These are phyloP conservation scores for Tetrahymena thermophila DNA, from an alignment of 73 alveolate genomes.

Conservation along the genomic window DNA sequence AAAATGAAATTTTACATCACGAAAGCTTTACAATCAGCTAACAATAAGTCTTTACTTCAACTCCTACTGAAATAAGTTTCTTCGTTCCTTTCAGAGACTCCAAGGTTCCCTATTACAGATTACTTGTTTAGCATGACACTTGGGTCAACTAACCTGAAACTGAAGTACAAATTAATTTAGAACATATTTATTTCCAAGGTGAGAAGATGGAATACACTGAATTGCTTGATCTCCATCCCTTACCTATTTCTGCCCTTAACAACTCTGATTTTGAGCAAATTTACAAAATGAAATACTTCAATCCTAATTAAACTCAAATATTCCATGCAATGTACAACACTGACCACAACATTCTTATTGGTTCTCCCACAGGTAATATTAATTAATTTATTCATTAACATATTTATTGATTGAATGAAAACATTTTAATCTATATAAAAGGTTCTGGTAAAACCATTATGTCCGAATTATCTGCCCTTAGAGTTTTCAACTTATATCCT, in stretches of 20 bases:
- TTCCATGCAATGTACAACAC: constrained; percentile 76
- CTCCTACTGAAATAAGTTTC: constrained; percentile 68
- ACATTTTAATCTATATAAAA: neutral
- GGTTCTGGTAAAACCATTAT: constrained; percentile 97
- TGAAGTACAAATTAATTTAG: neutral
- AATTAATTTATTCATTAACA: neutral
- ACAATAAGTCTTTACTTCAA: constrained; percentile 54
- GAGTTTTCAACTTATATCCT: constrained; percentile 82
- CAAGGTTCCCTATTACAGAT: constrained; percentile 60
- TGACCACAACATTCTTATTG: constrained; percentile 95
- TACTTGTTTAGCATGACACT: constrained; percentile 79
- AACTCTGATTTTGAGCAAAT: constrained; percentile 89
- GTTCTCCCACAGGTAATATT: constrained; percentile 98
- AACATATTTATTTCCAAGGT: neutral
- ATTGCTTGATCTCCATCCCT: constrained; percentile 91
- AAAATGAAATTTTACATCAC: constrained; percentile 88
- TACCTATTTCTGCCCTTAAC: constrained; percentile 88
- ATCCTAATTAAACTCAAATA: constrained; percentile 97
- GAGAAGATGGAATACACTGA: constrained; percentile 81
- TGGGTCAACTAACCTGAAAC: constrained; percentile 74
- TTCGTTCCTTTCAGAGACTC: constrained; percentile 88
- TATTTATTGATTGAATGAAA: neutral
- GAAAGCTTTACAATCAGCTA: constrained; percentile 87
- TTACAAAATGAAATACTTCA: constrained; percentile 91
- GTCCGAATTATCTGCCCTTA: constrained; percentile 97